phyloP scores from a whole-genome alignment of 2,329 filamentous ascomycete genomes.

The Balansia obtecta region DNA sequence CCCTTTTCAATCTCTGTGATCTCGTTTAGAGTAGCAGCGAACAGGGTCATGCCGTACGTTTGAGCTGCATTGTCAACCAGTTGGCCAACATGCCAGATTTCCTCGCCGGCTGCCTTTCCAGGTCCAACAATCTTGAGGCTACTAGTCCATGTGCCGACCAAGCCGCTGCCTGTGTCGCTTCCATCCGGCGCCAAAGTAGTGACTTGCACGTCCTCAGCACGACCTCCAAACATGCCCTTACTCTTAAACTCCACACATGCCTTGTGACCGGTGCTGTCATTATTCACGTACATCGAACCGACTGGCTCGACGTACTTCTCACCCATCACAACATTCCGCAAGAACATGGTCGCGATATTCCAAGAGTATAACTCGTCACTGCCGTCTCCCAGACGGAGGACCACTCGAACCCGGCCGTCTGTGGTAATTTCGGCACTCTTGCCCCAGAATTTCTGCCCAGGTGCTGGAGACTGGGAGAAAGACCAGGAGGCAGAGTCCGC shows the following conservation, averaged over 20 bases:
- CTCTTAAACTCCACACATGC: conserved; percentile 84
- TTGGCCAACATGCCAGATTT: conserved; percentile 67
- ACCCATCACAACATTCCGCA: conserved; percentile 92
- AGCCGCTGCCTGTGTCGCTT: conserved; percentile 48
- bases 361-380: conserved; percentile 78
- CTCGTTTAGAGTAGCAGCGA: conserved; percentile 80
- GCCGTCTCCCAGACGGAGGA: conserved; percentile 52
- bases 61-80: conserved; percentile 69
- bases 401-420: conserved; percentile 72
- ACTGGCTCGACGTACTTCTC: conserved; percentile 97
- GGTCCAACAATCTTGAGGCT: conserved; percentile 54
- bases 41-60: conserved; percentile 79
- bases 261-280: conserved; percentile 74
- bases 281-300: conserved; percentile 73
- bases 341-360: conserved; percentile 76
- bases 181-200: conserved; percentile 60
- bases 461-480: conserved; percentile 74
- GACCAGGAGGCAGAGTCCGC: conserved; percentile 81
- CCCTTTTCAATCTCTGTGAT: conserved; percentile 67
- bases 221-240: conserved; percentile 93
- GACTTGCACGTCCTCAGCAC: conserved; percentile 78
- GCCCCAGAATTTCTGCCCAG: conserved; percentile 96
- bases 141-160: conserved; percentile 77
- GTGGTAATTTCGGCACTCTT: conserved; percentile 92
- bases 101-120: conserved; percentile 46